Conservation (phyloP, 352 stramenopile species). For the Globisporangium polare region DNA sequence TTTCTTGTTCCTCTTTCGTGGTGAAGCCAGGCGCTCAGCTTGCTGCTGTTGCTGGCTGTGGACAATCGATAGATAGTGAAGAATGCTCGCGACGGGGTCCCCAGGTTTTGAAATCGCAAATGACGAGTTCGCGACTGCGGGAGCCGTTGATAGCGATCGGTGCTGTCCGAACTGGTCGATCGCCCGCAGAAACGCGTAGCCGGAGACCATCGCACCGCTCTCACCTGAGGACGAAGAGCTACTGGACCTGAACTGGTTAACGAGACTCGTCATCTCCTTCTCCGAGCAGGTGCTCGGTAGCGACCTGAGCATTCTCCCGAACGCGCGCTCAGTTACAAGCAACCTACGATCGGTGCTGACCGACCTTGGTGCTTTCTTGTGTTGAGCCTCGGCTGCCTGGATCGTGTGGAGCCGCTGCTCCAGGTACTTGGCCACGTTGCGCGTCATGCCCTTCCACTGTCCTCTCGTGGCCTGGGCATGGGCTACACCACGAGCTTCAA, state of each 20-base stretch:
- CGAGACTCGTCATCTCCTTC: conserved; percentile 24
- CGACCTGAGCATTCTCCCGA: conserved; percentile 33
- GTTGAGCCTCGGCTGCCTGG: neutral
- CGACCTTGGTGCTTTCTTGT: conserved; percentile 1
- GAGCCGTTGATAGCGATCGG: conserved; percentile 22
- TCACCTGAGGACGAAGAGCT: neutral
- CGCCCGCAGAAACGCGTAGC: conserved; percentile 29
- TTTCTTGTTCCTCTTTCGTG: conserved; percentile 5
- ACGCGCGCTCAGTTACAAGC: conserved; percentile 28
- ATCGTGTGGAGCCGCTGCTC: conserved; percentile 28
- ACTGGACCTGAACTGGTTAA: conserved; percentile 17
- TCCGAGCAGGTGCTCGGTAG: conserved; percentile 39
- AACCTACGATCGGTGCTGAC: neutral
- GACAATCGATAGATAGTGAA: conserved; percentile 50
- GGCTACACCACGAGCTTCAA: neutral
- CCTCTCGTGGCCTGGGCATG: neutral
- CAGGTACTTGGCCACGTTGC: conserved; percentile 44
- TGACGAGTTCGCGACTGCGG: conserved; percentile 8
- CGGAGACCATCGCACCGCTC: conserved; percentile 17
- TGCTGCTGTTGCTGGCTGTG: conserved; percentile 21
- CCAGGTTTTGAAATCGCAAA: conserved; percentile 25
- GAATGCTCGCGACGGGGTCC: conserved; percentile 30
- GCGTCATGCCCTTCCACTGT: conserved; percentile 42
- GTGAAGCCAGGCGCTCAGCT: neutral
- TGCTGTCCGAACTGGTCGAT: conserved; percentile 34